These are phyloP conservation scores for Sporothrix luriei DNA, from an alignment of 2,329 filamentous ascomycete genomes.

Conservation along the genomic window DNA sequence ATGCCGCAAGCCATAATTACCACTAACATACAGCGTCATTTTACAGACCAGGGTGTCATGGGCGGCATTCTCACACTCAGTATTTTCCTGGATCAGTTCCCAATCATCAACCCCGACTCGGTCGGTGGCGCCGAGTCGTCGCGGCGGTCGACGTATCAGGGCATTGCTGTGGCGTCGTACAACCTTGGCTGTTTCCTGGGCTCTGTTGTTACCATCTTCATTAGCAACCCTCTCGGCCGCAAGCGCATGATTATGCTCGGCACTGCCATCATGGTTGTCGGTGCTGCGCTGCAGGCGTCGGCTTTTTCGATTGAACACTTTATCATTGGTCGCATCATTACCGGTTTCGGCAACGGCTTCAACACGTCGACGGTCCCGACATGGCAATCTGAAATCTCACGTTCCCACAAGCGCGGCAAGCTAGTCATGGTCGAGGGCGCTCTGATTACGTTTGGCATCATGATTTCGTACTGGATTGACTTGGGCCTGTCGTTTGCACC, in stretches of 20 bases:
- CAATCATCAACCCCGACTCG: conserved; percentile 53
- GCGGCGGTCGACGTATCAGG: conserved; percentile 54
- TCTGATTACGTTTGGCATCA: conserved; percentile 60
- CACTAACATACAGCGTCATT: neutral
- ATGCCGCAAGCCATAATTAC: neutral
- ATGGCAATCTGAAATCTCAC: conserved; percentile 64
- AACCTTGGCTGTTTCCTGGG: conserved; percentile 42
- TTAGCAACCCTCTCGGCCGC: conserved; percentile 49
- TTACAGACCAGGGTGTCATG: conserved; percentile 73
- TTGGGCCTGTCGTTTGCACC: conserved; percentile 59
- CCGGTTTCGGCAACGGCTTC: conserved; percentile 49
- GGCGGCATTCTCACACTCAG: conserved; percentile 72
- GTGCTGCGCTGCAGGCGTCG: conserved; percentile 47
- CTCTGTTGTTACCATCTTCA: conserved; percentile 41
- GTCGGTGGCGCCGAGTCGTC: conserved; percentile 43
- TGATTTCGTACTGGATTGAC: conserved; percentile 63
- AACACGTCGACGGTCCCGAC: conserved; percentile 56
- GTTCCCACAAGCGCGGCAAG: conserved; percentile 60
- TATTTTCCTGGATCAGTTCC: conserved; percentile 60
- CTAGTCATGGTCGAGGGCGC: conserved; percentile 64
- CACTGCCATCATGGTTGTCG: conserved; percentile 49
- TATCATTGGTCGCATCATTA: conserved; percentile 51
- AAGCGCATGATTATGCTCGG: conserved; percentile 48
- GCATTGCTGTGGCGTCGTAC: conserved; percentile 45
- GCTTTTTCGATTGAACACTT: conserved; percentile 48